These are phyloP conservation scores for Aspergillus pseudoviridinutans DNA, from an alignment of 2,329 filamentous ascomycete genomes.

Conservation along the genomic window DNA sequence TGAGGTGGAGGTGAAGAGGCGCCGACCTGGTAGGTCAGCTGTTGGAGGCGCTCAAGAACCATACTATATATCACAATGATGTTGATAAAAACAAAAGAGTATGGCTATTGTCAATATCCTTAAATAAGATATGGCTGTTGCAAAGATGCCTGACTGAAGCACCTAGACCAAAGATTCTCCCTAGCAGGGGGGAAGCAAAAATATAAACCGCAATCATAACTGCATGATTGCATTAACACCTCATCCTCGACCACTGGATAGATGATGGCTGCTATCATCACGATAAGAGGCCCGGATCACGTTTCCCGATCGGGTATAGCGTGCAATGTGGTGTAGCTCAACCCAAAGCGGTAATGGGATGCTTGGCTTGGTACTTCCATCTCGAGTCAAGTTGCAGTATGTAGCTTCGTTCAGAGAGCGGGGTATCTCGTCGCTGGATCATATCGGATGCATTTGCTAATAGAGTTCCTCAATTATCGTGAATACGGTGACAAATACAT, in stretches of 20 bases:
- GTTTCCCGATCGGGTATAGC: slow-evolving; percentile 51
- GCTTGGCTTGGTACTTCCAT: slow-evolving; percentile 6
- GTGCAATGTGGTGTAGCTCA: neutral
- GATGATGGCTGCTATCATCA: neutral
- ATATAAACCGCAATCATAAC: neutral
- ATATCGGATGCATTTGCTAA: neutral
- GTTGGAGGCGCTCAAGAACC: slow-evolving; percentile 62
- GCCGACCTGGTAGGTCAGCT: slow-evolving; percentile 59
- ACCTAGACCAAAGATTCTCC: neutral
- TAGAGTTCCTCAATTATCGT: neutral
- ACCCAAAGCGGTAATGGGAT: slow-evolving; percentile 18
- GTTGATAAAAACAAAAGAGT: neutral
- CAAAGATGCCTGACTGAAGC: neutral
- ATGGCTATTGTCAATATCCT: neutral
- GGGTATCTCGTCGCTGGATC: neutral
- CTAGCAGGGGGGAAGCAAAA: neutral
- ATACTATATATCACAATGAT: slow-evolving; percentile 31
- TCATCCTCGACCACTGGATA: neutral
- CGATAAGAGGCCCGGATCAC: slow-evolving; percentile 50
- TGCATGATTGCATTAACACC: neutral
- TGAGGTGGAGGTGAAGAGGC: slow-evolving; percentile 56
- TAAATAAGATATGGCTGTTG: neutral
- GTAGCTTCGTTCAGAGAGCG: neutral
- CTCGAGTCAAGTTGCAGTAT: neutral
- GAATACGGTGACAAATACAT: neutral